Base-by-base conservation (phyloP, 2,329 filamentous ascomycete species). In the Pseudogymnoascus sp. region DNA sequence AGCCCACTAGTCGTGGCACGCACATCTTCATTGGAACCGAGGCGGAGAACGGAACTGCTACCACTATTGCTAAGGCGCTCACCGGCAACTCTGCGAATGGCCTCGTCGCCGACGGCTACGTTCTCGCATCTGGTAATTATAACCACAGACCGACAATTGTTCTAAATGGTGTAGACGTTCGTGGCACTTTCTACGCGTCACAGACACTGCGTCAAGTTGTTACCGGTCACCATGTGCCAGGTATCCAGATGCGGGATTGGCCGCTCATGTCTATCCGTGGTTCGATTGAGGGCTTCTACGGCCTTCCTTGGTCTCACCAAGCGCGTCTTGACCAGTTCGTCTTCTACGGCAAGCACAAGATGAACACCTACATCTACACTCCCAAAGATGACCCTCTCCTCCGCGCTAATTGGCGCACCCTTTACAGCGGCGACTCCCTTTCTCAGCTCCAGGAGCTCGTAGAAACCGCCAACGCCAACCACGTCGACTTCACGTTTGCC, bases 311-410 rank as follows among this genome's bases (percentile, higher is more conserved):
- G 68, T 70, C 68, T 36, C 68, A 70, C 11, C 62, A 70, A 57
- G 64, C 68, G 10, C 68, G 68, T 33, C 68, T 70, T 9, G 68
- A 70, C n/a, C 68, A 70, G 42, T 67, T 64, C 31, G 64, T 47
- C 3, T 69, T 68, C 60, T 69, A 70, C 23, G 68, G 66, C 15
- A 64, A 65, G 62, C 68, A 69, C 61, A 69, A 70, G 59, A 67
- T 70, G 64, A 70, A 70, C 47, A 68, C 68, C 33, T 70, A 70
- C 53, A 65, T 70, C 50, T 70, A 70, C 38, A 70, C 68, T 1
- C 68, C 68, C 13, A 69, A 70, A 60, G 68, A 70, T 60, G 68
- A 70, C 10, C 67, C 65, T 4, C 65, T 69, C 6, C 68, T 70
- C 15, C 42, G 42, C 11, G 42, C 21, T 47, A 47, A 47, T 15